These are phyloP conservation scores for Coemansia sp. DNA, from an alignment of 192 early-diverging fungal genomes.

Conservation along the genomic window DNA sequence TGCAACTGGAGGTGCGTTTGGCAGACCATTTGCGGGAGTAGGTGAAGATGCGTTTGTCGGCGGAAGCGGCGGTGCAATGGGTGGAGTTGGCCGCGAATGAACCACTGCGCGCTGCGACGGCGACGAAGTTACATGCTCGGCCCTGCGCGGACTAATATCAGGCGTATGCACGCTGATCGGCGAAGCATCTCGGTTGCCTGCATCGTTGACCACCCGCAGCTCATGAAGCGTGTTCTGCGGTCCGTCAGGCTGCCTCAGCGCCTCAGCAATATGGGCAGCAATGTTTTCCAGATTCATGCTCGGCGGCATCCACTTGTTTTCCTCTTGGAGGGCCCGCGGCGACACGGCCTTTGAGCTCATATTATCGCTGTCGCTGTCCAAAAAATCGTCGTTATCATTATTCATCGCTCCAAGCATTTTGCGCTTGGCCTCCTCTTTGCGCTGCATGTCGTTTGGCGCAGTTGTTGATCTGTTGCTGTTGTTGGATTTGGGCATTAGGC, in stretches of 20 bases:
- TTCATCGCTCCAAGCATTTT: too few relatives aligned
- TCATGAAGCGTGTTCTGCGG: constrained; percentile 5
- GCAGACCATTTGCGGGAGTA: too few relatives aligned
- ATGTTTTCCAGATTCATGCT: constrained; percentile 38
- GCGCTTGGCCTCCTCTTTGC: constrained; percentile 9
- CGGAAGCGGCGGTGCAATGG: too few relatives aligned
- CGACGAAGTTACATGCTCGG: constrained; percentile 19
- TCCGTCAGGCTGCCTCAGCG: constrained; percentile 18
- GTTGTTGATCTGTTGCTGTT: background rate
- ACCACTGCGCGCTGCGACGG: constrained; percentile 23
- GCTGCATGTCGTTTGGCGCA: constrained; percentile 11
- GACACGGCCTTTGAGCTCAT: constrained; percentile 9
- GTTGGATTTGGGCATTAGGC: background rate
- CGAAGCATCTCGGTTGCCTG: background rate
- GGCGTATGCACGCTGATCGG: constrained; percentile 15
- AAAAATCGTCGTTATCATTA: constrained; percentile 24
- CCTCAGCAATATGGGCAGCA: constrained; percentile 38
- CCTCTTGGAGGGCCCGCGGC: background rate
- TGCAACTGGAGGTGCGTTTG: too few relatives aligned
- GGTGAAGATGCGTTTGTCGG: too few relatives aligned
- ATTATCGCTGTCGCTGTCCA: constrained; percentile 43
- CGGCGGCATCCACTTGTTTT: constrained; percentile 15
- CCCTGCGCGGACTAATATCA: constrained; percentile 26
- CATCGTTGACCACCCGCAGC: background rate
- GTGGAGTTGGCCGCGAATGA: background rate